Conservation (phyloP, 345 rosid genomes). For the Kernera saxatilis region DNA sequence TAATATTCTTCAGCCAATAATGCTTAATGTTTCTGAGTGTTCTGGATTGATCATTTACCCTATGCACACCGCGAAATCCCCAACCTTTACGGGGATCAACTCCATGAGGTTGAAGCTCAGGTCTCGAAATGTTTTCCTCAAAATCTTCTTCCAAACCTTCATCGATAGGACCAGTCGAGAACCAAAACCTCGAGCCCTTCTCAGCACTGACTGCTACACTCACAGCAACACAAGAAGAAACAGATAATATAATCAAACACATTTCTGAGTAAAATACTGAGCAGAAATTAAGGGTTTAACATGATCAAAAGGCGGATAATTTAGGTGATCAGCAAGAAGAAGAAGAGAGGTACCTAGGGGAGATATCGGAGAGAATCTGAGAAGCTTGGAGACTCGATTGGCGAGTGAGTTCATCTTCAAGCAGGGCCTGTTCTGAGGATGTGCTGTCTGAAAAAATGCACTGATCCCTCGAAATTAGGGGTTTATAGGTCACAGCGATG, state of each 20-base stretch:
- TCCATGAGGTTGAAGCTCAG: constrained; percentile 63
- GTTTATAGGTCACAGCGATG: background rate
- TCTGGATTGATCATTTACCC: constrained; percentile 47
- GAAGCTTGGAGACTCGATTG: constrained; percentile 15
- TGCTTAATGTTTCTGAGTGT: too few species aligned
- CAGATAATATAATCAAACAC: background rate
- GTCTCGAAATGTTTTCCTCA: constrained; percentile 41
- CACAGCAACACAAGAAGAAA: background rate
- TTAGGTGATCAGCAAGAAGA: background rate
- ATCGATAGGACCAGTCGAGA: constrained; percentile 29
- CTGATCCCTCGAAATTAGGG: background rate
- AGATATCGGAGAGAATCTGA: constrained; percentile 9
- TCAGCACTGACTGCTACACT: constrained; percentile 7
- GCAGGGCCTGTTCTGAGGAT: background rate
- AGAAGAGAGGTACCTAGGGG: constrained; percentile 12
- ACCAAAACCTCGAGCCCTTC: constrained; percentile 16
- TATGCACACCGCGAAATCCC: constrained; percentile 90
- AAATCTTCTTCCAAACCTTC: constrained; percentile 33
- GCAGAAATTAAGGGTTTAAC: background rate
- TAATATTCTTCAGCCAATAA: background rate
- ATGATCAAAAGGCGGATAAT: background rate
- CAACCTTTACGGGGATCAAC: constrained; percentile 92
- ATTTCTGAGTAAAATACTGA: background rate
- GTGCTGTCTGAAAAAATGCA: background rate
- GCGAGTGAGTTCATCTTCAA: constrained; percentile 27